Percentiles rank a stretch among this genome's conserved stretches.
Conservation (phyloP, 2,329 filamentous ascomycete species). For the Calonectria ilicicola region DNA sequence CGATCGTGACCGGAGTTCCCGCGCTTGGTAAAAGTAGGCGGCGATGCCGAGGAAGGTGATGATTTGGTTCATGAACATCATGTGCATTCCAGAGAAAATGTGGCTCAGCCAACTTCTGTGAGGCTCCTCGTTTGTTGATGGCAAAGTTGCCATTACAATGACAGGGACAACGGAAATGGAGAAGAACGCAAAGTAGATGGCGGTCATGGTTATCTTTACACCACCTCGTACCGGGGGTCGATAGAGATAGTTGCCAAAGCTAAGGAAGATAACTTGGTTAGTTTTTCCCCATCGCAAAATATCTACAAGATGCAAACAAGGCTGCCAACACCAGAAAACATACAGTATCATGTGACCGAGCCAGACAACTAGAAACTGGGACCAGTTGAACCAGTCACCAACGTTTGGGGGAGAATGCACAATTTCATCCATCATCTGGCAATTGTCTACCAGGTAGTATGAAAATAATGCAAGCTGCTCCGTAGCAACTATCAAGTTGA, state of each 20-base stretch:
- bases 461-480: neutral
- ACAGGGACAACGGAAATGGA: neutral
- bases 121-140: neutral
- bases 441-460: neutral
- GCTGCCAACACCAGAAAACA: neutral
- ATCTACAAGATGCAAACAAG: too few species aligned
- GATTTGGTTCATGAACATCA: neutral
- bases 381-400: neutral
- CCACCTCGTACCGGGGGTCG: neutral
- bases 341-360: neutral
- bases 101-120: neutral
- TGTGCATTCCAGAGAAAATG: neutral
- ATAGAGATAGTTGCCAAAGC: neutral
- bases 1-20: neutral
- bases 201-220: neutral
- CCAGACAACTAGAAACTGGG: neutral
- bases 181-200: neutral
- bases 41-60: neutral
- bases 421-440: neutral
- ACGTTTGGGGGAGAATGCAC: neutral
- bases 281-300: neutral
- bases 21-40: neutral
- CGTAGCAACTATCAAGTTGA: neutral
- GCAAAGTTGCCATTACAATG: neutral
- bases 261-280: neutral